Percentiles rank a stretch among this genome's conserved stretches.
phyloP scores from a whole-genome alignment of 768 basidiomycete species.

The Mycena sanguinolenta region DNA sequence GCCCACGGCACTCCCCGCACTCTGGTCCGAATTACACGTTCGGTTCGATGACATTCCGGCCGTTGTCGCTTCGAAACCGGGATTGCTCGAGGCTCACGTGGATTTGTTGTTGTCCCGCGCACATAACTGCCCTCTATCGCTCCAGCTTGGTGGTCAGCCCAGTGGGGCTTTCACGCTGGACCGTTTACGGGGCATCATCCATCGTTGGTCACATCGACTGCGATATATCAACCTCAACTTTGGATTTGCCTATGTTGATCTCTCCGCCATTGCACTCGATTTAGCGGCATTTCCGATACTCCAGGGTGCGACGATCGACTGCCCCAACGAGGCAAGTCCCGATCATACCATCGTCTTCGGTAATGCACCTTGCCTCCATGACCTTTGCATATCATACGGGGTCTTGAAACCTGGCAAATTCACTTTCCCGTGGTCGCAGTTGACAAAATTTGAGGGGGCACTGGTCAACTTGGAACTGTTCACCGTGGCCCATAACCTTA shows the following conservation, averaged over 20 bases:
- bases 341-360: neutral
- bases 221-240: neutral
- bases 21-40: neutral
- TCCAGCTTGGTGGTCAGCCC: neutral
- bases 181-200: conserved; percentile 12
- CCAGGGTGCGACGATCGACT: neutral
- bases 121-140: neutral
- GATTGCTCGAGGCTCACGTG: neutral
- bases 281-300: neutral
- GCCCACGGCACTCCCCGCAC: neutral
- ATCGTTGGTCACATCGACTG: neutral
- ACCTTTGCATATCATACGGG: neutral
- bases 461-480: neutral
- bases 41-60: neutral
- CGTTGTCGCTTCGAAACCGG: neutral
- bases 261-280: neutral
- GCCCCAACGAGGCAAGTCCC: neutral
- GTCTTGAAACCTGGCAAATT: neutral
- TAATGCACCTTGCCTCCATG: neutral
- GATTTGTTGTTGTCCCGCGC: conserved; percentile 1
- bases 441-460: neutral
- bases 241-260: neutral
- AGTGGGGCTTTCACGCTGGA: neutral
- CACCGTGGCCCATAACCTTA: neutral
- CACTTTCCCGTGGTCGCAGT: neutral